phyloP scores from a whole-genome alignment of 1,284 basidiomycete genomes.

The Wolfiporia cocos region DNA sequence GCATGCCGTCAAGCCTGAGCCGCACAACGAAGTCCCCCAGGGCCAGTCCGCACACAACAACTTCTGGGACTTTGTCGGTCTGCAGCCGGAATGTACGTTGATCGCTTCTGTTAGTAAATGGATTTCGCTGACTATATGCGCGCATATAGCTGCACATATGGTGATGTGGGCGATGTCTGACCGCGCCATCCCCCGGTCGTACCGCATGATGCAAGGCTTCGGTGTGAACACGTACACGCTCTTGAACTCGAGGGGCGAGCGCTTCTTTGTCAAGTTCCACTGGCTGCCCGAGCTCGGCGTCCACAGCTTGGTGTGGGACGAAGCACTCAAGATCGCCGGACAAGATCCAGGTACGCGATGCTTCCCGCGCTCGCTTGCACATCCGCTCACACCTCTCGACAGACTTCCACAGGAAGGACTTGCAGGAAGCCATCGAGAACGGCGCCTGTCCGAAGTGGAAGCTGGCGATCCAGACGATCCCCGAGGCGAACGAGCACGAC shows the following conservation, averaged over 20 bases:
- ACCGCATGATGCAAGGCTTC: conserved; percentile 84
- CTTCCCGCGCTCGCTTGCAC: not conserved
- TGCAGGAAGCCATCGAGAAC: conserved; percentile 69
- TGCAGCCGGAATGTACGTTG: conserved; percentile 52
- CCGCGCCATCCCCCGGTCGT: conserved; percentile 74
- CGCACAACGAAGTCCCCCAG: conserved; percentile 65
- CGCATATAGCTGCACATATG: conserved; percentile 62
- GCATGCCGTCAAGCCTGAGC: conserved; percentile 78
- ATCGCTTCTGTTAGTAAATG: not conserved
- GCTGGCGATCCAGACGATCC: conserved; percentile 71
- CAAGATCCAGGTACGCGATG: conserved; percentile 58
- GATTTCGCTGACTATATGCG: conserved; percentile 1
- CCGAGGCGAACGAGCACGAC: conserved; percentile 59
- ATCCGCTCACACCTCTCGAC: conserved; percentile 7
- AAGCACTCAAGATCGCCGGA: conserved; percentile 76
- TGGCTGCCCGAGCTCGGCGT: conserved; percentile 77
- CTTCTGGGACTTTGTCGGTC: conserved; percentile 75
- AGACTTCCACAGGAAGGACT: conserved; percentile 79
- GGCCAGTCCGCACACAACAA: conserved; percentile 75
- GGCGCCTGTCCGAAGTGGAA: conserved; percentile 71
- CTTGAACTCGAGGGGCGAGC: conserved; percentile 57
- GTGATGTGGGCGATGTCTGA: conserved; percentile 83
- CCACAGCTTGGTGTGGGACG: conserved; percentile 83
- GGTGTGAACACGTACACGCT: conserved; percentile 81
- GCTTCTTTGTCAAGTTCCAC: conserved; percentile 83